phyloP scores from a whole-genome alignment of 768 basidiomycete genomes.

The Agaricus sinodeliciosus region DNA sequence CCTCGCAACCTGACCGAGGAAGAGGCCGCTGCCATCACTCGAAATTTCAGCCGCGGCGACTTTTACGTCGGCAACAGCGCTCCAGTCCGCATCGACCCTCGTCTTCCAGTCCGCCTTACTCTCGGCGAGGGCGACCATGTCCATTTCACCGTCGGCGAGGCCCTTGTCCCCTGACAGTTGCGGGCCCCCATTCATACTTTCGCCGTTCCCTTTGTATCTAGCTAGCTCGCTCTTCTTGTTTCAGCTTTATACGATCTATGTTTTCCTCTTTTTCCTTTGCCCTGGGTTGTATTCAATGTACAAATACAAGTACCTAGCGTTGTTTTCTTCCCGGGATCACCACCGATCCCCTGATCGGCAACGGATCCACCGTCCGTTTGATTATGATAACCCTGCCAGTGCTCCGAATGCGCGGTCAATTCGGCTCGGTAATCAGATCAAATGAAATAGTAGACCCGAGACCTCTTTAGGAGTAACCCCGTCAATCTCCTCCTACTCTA shows the following conservation, averaged over 20 bases:
- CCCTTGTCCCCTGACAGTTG: constrained; percentile 24
- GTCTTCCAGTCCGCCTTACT: constrained; percentile 71
- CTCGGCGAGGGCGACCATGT: constrained; percentile 81
- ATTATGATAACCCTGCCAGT: constrained; percentile 1
- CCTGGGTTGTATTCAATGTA: neutral
- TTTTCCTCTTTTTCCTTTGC: neutral
- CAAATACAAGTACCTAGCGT: neutral
- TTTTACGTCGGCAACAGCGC: constrained; percentile 79
- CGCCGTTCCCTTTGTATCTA: neutral
- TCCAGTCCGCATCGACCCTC: constrained; percentile 77
- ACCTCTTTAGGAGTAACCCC: too few species aligned
- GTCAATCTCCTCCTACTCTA: neutral
- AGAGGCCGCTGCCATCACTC: constrained; percentile 76
- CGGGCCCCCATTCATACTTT: neutral
- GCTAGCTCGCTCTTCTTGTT: neutral
- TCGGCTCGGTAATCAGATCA: neutral
- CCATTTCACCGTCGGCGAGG: constrained; percentile 49
- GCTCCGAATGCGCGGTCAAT: neutral
- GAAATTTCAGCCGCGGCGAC: constrained; percentile 76
- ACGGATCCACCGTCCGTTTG: constrained; percentile 5
- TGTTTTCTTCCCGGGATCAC: neutral
- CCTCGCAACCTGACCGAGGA: constrained; percentile 78
- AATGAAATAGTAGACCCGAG: too few species aligned
- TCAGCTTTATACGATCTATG: neutral
- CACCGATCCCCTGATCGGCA: neutral